Conservation (phyloP, 495 filamentous ascomycete species). For the Neurospora terricola region DNA sequence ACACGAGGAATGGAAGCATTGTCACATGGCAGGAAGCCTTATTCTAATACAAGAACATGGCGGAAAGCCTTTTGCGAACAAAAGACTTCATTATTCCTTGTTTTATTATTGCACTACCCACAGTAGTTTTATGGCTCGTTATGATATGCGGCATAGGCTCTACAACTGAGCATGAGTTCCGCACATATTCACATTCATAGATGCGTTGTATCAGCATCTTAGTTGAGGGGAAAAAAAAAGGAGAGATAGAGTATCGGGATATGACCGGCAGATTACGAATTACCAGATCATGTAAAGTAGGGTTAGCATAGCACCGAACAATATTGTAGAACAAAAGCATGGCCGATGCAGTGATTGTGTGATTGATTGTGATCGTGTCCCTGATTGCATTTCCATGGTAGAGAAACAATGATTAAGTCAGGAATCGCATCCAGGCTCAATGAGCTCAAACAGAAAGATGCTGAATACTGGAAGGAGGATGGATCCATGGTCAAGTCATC, state of each 20-base stretch:
- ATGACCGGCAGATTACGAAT: not conserved
- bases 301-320: not conserved
- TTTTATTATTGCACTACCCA: not conserved
- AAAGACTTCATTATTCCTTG: not conserved
- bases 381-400: not conserved
- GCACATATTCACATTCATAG: not conserved
- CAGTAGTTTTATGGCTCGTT: not conserved
- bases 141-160: not conserved
- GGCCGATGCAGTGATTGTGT: not conserved
- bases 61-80: not conserved
- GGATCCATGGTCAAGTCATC: not conserved
- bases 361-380: not conserved
- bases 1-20: not conserved
- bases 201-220: not conserved
- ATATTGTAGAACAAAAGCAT: not conserved
- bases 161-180: not conserved
- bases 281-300: not conserved
- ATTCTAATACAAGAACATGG: not conserved
- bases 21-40: not conserved
- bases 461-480: not conserved
- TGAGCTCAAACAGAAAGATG: not conserved
- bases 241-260: not conserved
- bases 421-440: not conserved
- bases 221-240: not conserved
- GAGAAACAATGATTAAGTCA: not conserved